Evolutionary conservation across 352 stramenopile species (phyloP), one percentile per base, ranked within the genome.

Genomic region (Aphanomyces stellatus): DNA sequence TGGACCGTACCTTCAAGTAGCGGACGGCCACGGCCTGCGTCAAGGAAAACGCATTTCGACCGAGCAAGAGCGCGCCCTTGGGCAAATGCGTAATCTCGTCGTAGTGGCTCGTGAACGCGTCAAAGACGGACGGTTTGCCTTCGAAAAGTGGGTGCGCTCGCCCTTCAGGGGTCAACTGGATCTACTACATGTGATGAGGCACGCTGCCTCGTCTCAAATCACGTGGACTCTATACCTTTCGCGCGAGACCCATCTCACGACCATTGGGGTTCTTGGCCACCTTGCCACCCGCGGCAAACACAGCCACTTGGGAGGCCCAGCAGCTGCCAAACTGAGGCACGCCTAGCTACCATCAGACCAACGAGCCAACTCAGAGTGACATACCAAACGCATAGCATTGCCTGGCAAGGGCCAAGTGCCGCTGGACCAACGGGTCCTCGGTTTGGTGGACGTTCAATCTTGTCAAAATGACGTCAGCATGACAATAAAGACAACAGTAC

Each of bases 301-400:
- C 78, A 6, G 83, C 83, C 19, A 92, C 51, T 40, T 92, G 81
- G 57, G 82, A 71, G 5, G 77, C 81, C 63, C 86, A 92, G 72
- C 84, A 90, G 72, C 81, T 90, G 17, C 84, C 84, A 53, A 88
- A 88, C 72, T 92, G 84, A 33, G 81, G 83, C 4, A 92, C 67
- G 40, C 84, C 81, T 22, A 71, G 5, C 17, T 27, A 7, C 11
- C 17, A 30, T 61, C 30, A 24, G 53, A 22, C 62, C 74, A 53
- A 88, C 88, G 13, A 46, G 2, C 40, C 17, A 63, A n/a, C n/a
- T 46, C 24, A 1, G 8, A 11, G 17, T 63, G 25, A 19, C 10
- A 53, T 40, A 65, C 57, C 57, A 55, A 57, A 51, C 11, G 30
- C 57, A 53, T 57, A 65, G 55, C 66, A 75, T 37, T 64, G 61